Evolutionary conservation across 208 protist genomes (phyloP).

Genomic region (Wallacemonas sp.): DNA sequence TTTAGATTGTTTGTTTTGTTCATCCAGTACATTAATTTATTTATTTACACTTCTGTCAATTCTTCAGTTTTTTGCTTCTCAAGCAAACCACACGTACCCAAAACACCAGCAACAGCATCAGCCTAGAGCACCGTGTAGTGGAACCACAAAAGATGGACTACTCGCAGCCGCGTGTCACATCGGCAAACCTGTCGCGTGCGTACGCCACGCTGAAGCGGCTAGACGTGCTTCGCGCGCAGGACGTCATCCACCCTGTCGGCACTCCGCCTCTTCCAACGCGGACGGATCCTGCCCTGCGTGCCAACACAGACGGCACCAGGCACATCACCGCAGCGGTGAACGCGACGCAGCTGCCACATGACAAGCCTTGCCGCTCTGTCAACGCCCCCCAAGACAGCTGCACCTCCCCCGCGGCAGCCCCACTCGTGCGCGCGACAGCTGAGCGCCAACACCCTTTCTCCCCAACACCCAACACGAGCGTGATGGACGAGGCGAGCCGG

Average conservation of each 20-base stretch:
- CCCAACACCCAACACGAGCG: not conserved
- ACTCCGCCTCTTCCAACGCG: not conserved
- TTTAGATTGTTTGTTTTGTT: conserved; percentile 11
- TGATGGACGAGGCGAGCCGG: not conserved
- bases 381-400: too few relatives aligned
- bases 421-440: too few relatives aligned
- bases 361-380: not conserved
- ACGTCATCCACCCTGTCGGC: conserved; percentile 36
- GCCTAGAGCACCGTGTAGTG: too few relatives aligned
- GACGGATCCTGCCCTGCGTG: too few relatives aligned
- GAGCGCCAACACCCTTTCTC: too few relatives aligned
- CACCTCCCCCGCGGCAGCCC: too few relatives aligned
- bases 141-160: conserved; percentile 14
- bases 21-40: not conserved
- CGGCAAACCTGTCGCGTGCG: conserved; percentile 47
- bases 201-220: conserved; percentile 71
- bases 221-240: conserved; percentile 50
- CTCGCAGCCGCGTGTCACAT: conserved; percentile 14
- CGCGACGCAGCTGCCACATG: not conserved
- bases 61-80: not conserved
- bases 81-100: not conserved
- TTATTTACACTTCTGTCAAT: not conserved
- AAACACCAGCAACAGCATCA: too few relatives aligned
- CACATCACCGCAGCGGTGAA: too few relatives aligned
- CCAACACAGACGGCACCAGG: too few relatives aligned